A percentile compares a stretch with the other conserved stretches of the same genome.
These are phyloP conservation scores for Marsdenia floribunda DNA, from an alignment of 257 asterid genomes.

Conservation along the genomic window DNA sequence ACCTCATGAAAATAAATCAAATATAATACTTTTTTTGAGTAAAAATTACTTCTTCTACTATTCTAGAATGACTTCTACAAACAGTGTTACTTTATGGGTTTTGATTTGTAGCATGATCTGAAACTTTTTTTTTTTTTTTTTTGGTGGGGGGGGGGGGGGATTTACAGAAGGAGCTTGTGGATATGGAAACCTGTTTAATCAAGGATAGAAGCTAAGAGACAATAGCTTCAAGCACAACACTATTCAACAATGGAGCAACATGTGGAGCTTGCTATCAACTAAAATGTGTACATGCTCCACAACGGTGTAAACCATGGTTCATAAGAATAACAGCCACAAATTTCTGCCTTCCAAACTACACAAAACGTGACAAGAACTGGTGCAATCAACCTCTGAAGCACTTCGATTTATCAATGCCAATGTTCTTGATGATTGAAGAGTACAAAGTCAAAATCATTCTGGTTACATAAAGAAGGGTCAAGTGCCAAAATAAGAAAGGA, in stretches of 20 bases:
- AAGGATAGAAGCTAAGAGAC: constrained; percentile 25
- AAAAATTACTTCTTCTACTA: too few species aligned
- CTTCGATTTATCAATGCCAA: constrained; percentile 30
- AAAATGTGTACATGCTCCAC: neutral
- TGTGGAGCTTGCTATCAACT: constrained; percentile 5
- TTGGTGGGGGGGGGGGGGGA: too few species aligned
- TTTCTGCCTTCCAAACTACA: constrained; percentile 33
- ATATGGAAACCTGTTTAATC: constrained; percentile 25
- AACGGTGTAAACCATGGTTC: neutral
- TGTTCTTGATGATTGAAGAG: constrained; percentile 28
- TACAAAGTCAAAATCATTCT: constrained; percentile 36
- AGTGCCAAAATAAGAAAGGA: constrained; percentile 24
- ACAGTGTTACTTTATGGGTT: too few species aligned
- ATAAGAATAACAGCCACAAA: constrained; percentile 37
- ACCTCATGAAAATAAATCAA: too few species aligned
- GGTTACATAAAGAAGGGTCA: constrained; percentile 19
- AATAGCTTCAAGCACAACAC: constrained; percentile 27
- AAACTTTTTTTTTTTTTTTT: neutral
- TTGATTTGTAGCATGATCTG: too few species aligned
- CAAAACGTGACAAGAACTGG: constrained; percentile 23
- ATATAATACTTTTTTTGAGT: too few species aligned
- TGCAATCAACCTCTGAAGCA: constrained; percentile 38
- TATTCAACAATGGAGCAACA: constrained; percentile 22
- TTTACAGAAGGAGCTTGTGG: constrained; percentile 31
- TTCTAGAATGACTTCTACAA: too few species aligned